A percentile compares a stretch with the other conserved stretches of the same genome.
phyloP scores from a whole-genome alignment of 139 green algal species.

The Chlorella sp. region DNA sequence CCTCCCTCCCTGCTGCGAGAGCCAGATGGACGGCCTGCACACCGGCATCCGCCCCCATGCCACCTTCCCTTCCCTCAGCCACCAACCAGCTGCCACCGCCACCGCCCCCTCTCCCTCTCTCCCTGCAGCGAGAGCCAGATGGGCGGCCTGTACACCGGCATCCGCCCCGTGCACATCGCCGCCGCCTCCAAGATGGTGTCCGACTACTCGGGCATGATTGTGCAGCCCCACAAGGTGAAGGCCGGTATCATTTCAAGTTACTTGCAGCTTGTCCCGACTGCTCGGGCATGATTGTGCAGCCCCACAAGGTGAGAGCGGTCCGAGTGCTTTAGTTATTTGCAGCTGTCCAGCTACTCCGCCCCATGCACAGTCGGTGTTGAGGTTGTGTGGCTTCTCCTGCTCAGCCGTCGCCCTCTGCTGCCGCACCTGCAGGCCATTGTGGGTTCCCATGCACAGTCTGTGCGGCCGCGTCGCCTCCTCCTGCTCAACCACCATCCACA shows the following conservation, averaged over 20 bases:
- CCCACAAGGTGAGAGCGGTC: conserved; percentile 89
- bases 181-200: conserved; percentile 90
- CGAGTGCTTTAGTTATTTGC: too few relatives aligned
- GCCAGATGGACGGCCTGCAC: conserved; percentile 85
- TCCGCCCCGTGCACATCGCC: conserved; percentile 91
- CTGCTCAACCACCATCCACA: too few relatives aligned
- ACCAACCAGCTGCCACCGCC: too few relatives aligned
- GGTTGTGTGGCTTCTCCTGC: background rate
- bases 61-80: too few relatives aligned
- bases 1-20: conserved; percentile 40
- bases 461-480: too few relatives aligned
- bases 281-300: conserved; percentile 92
- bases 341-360: too few relatives aligned
- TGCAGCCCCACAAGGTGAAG: conserved; percentile 96
- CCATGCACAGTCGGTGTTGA: too few relatives aligned
- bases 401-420: too few relatives aligned
- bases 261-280: conserved; percentile 65
- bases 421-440: background rate
- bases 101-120: background rate
- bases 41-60: conserved; percentile 92
- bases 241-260: too few relatives aligned
- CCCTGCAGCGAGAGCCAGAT: conserved; percentile 71
- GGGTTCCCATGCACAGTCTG: background rate
- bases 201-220: conserved; percentile 90
- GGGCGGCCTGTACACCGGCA: conserved; percentile 89